Percentiles rank a stretch among this genome's conserved stretches.
phyloP scores from a whole-genome alignment of 106 monocot species.

The Dioscorea alata region DNA sequence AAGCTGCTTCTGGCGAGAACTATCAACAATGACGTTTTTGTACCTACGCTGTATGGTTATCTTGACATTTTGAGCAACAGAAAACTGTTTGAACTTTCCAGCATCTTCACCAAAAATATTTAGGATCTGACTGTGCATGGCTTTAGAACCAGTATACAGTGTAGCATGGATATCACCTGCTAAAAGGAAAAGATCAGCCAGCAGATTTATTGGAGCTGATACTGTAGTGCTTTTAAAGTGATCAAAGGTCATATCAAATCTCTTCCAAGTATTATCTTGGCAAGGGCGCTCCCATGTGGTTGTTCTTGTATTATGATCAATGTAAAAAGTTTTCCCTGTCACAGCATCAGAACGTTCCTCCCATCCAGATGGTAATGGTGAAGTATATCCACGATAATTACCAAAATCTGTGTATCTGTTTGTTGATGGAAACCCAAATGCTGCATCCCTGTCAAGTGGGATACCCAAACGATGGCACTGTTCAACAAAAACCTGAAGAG shows the following conservation, averaged over 20 bases:
- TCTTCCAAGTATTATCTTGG: constrained; percentile 86
- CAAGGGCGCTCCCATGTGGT: constrained; percentile 98
- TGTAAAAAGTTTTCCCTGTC: constrained; percentile 82
- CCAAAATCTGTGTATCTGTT: constrained; percentile 43
- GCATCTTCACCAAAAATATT: constrained; percentile 88
- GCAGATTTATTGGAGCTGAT: constrained; percentile 64
- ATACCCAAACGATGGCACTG: constrained; percentile 79
- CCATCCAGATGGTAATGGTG: constrained; percentile 93
- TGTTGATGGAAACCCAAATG: constrained; percentile 44
- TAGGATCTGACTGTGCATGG: constrained; percentile 99
- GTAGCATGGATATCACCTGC: constrained; percentile 99
- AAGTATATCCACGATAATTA: constrained; percentile 28
- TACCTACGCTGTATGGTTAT: constrained; percentile 86
- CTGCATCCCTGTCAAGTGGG: constrained; percentile 62
- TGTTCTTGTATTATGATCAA: constrained; percentile 83
- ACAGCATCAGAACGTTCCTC: constrained; percentile 88
- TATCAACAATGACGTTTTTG: constrained; percentile 74
- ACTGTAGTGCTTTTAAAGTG: constrained; percentile 84
- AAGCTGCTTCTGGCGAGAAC: constrained; percentile 93
- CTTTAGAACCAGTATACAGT: constrained; percentile 96
- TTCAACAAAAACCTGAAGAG: constrained; percentile 96
- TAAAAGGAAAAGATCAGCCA: constrained; percentile 89
- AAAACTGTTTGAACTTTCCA: constrained; percentile 90
- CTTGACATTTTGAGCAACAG: constrained; percentile 85
- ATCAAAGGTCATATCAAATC: constrained; percentile 96